Evolutionary conservation across 75 land plant genomes (phyloP), one percentile per base, ranked within the genome.

Genomic region (Gnetum montanum): DNA sequence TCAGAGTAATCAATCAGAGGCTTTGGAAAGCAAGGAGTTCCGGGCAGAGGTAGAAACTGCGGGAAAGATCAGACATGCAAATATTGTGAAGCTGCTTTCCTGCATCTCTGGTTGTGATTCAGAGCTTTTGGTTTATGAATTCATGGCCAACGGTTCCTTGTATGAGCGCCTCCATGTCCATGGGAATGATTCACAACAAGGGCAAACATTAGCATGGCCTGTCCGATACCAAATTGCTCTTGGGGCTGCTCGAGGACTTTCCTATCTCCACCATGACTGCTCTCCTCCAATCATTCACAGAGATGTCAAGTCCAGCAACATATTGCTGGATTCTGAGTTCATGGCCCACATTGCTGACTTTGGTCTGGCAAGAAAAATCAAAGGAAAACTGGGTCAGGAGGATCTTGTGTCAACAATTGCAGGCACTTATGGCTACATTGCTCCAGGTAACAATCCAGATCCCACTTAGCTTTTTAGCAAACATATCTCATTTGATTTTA

Each of bases 41-140:
- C 11, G 44, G 18, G 62, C 79, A 18, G 85, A 85, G 70, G 73
- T 86, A 24, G 59, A 68, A 46, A 65, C 77, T 3, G 56, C 86
- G 19, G 82, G 92, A 15, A 41, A 27, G 20, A 80, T 86, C 36
- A 61, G 76, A 31, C 96, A 90, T 53, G 8, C 59, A 12, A 82
- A 82, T 64, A 82, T 85, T 38, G 86, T 85, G 38, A 82, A 78
- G 70, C 64, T 86, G 47, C 60, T 82, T 47, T 84, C 84, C n/a
- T 82, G 76, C 74, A 73, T 89, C 59, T 70, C 80, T 15, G 64
- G 77, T 49, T 56, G 41, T 13, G 60, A 75, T 27, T 58, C 64
- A n/a, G 80, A 72, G 60, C 64, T 90, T 50, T 75, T 86, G 34
- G 81, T 90, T 13, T 38, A 38, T 38, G 43, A 38, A 38, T 38